These are phyloP conservation scores for Candida tammaniensis DNA, from an alignment of 805 yeast species.

Conservation along the genomic window DNA sequence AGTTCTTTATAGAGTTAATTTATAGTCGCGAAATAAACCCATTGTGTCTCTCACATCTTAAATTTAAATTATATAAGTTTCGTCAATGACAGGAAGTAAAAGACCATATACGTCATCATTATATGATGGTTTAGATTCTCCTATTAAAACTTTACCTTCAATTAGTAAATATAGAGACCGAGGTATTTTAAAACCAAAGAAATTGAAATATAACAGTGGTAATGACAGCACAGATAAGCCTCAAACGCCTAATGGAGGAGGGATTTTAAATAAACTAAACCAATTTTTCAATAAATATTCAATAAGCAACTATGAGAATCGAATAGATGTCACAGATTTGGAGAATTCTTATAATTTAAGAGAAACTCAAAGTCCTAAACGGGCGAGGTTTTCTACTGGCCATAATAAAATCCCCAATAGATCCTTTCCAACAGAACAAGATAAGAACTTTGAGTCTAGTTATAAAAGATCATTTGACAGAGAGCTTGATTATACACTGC, in stretches of 20 bases:
- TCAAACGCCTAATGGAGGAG: slow-evolving; percentile 1
- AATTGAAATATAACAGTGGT: slow-evolving; percentile 1
- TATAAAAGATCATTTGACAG: too few species aligned
- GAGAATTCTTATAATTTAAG: slow-evolving; percentile 6
- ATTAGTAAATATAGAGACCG: slow-evolving; percentile 4
- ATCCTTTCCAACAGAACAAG: too few species aligned
- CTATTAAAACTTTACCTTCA: slow-evolving; percentile 2
- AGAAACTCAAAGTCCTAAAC: background rate
- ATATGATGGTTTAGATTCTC: slow-evolving; percentile 5
- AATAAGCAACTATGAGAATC: slow-evolving; percentile 9
- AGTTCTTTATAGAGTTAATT: too few species aligned
- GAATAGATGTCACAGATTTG: slow-evolving; percentile 9
- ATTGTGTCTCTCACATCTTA: too few species aligned
- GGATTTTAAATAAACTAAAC: slow-evolving; percentile 9
- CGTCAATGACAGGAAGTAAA: too few species aligned
- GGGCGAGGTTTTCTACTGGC: background rate
- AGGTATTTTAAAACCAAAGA: slow-evolving; percentile 13
- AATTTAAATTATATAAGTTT: too few species aligned
- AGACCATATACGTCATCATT: too few species aligned
- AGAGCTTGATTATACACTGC: too few species aligned
- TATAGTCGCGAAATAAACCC: too few species aligned
- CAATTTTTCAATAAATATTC: slow-evolving; percentile 12
- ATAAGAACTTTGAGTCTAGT: too few species aligned
- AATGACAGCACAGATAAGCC: background rate
- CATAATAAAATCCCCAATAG: too few species aligned